Evolutionary conservation across 2,329 filamentous ascomycete species (phyloP), one percentile per base, ranked within the genome.

Genomic region (Trichoderma sp.): DNA sequence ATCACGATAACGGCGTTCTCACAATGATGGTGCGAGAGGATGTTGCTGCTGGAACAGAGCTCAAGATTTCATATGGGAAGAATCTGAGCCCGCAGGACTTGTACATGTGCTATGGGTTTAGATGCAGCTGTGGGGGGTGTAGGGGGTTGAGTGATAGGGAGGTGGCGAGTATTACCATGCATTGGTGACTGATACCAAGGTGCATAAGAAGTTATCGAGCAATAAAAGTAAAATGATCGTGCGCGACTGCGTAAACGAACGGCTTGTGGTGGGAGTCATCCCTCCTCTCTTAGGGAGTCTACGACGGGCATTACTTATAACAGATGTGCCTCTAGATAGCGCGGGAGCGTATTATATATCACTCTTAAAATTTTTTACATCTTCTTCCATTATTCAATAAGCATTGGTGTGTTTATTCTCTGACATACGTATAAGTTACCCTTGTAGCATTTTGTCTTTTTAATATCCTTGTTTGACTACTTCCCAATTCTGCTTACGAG

Each of bases 121-220:
- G 84, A 3, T 91, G 89, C 79, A 77, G 80, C 4, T 91, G 89
- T 71, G 87, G 87, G 12, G 83, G 81, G 2, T 91, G 89, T 75
- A 71, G 77, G 11, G 82, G 82, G 3, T 31, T 80, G 2, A 75
- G 75, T 18, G 76, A 80, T 18, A 63, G 79, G 14, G 50, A 76
- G 60, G 31, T 76, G 67, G 41, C 41, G 3, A 31, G 27, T 6
- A 18, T 76, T 31, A 41, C 35, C 9, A 53, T n/a, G 33, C 74
- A 73, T 18, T 76, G 75, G 75, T 76, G 31, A 60, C 7, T 24
- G 6, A 53, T 27, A 24, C 16, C 18, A 24, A 16, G 29, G 12
- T 35, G 29, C 60, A 29, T 14, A 4, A 1, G 4, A 6, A 6
- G 0, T 0, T 14, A 24, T 24, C 14, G n/a, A 24, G 11, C 0